phyloP scores from a whole-genome alignment of 371 early-diverging fungal genomes.

The Mucor mucedo region DNA sequence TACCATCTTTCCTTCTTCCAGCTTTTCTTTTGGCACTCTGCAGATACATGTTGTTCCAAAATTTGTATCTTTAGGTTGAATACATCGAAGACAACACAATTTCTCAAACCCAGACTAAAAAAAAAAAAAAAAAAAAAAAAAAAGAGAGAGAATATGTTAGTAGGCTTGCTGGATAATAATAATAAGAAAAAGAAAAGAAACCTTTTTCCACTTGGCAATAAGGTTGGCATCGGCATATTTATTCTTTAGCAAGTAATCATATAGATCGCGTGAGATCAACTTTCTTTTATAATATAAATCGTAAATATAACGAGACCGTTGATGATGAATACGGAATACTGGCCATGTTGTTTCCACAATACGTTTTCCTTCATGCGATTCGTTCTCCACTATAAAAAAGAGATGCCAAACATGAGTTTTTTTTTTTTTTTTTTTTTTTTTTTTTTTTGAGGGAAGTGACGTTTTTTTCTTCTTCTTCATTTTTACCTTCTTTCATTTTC shows the following conservation, averaged over 20 bases:
- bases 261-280: conserved; percentile 91
- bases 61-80: conserved; percentile 97
- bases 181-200: no score
- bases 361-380: conserved; percentile 93
- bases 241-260: conserved; percentile 90
- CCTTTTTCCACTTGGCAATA: conserved; percentile 99
- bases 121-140: no score
- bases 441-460: no score
- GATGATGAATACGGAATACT: conserved; percentile 96
- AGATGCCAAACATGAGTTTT: not conserved
- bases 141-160: no score
- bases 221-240: conserved; percentile 93
- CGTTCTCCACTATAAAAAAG: conserved; percentile 85
- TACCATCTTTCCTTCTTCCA: conserved; percentile 87
- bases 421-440: no score
- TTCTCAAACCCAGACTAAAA: conserved; percentile 96
- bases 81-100: conserved; percentile 97
- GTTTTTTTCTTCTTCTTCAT: not conserved
- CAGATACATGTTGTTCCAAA: conserved; percentile 98
- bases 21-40: conserved; percentile 92
- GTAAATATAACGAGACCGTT: conserved; percentile 95
- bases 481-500: conserved; percentile 95
- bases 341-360: conserved; percentile 94
- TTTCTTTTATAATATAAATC: conserved; percentile 95
- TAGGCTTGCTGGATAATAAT: no score